These are phyloP conservation scores for Alternaria rosae DNA, from an alignment of 2,329 filamentous ascomycete genomes.

Conservation along the genomic window DNA sequence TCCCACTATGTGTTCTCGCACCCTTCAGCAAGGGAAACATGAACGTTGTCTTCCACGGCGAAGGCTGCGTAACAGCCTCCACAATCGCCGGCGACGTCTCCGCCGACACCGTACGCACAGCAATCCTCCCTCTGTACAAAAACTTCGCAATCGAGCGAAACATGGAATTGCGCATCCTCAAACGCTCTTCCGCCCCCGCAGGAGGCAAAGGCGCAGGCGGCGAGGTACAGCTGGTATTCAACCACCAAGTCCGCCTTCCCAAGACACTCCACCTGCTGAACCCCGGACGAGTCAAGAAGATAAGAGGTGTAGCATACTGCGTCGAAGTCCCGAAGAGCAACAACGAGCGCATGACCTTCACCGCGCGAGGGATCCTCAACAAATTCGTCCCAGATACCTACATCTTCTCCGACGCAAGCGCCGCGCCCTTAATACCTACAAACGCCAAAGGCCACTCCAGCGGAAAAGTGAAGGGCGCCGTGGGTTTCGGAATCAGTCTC, in stretches of 20 bases:
- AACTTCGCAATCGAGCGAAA: constrained; percentile 87
- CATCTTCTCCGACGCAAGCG: constrained; percentile 75
- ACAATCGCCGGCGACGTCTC: constrained; percentile 87
- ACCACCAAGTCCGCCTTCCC: constrained; percentile 89
- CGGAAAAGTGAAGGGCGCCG: constrained; percentile 69
- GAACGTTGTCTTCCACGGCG: constrained; percentile 87
- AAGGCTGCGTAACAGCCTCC: constrained; percentile 89
- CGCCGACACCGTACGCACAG: constrained; percentile 91
- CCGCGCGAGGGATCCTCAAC: constrained; percentile 86
- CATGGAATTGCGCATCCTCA: constrained; percentile 84
- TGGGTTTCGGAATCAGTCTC: constrained; percentile 89
- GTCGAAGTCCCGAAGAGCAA: constrained; percentile 91
- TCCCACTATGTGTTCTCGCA: constrained; percentile 87
- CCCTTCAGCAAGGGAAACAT: constrained; percentile 92
- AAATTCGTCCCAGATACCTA: constrained; percentile 84
- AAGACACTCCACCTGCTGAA: constrained; percentile 91
- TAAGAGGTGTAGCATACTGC: constrained; percentile 92
- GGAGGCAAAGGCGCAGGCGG: constrained; percentile 83
- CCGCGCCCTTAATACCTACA: constrained; percentile 68
- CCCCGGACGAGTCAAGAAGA: constrained; percentile 83
- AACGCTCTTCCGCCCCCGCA: constrained; percentile 72
- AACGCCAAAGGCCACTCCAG: constrained; percentile 71
- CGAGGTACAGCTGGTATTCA: constrained; percentile 91
- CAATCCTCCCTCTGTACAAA: constrained; percentile 86
- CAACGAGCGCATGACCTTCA: constrained; percentile 94